These are phyloP conservation scores for Penicillium alfredii DNA, from an alignment of 495 filamentous ascomycete species.

Conservation along the genomic window DNA sequence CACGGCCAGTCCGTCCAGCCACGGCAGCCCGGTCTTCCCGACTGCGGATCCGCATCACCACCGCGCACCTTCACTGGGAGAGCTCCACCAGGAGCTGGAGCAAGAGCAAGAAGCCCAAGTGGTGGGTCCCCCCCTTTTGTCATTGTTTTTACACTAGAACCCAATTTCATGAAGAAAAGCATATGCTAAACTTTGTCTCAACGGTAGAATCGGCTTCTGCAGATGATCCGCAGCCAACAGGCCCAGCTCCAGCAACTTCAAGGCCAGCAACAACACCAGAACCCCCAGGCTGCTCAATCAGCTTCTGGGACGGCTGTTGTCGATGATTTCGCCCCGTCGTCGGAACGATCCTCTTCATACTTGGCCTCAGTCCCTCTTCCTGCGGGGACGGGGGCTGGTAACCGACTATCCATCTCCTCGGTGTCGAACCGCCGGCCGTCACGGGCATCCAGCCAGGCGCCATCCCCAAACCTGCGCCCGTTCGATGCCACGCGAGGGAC, in stretches of 20 bases:
- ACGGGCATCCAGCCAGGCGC: conserved; percentile 29
- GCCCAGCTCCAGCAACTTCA: conserved; percentile 67
- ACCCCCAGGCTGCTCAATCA: conserved; percentile 16
- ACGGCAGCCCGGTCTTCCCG: conserved; percentile 54
- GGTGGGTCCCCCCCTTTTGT: conserved; percentile 37
- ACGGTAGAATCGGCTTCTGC: conserved; percentile 75
- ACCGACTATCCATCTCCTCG: conserved; percentile 30
- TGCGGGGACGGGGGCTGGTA: conserved; percentile 13
- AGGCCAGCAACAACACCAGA: conserved; percentile 31
- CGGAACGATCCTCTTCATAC: conserved; percentile 53
- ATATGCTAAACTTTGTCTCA: conserved; percentile 3
- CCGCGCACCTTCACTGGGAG: conserved; percentile 77
- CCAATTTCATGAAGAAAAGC: background rate
- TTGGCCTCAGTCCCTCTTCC: conserved; percentile 40
- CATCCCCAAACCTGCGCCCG: conserved; percentile 35
- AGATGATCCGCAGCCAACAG: conserved; percentile 85
- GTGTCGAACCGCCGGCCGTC: conserved; percentile 48
- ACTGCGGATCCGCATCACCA: conserved; percentile 59
- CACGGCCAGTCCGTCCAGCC: conserved; percentile 50
- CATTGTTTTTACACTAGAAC: too few relatives aligned
- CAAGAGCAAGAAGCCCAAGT: conserved; percentile 95
- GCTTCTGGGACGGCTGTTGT: conserved; percentile 42
- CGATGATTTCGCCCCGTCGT: conserved; percentile 64
- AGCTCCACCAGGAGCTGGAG: conserved; percentile 91
- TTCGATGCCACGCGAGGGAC: conserved; percentile 21